These are phyloP conservation scores for Paramecium pentaurelia DNA, from an alignment of 73 alveolate species.

Conservation along the genomic window DNA sequence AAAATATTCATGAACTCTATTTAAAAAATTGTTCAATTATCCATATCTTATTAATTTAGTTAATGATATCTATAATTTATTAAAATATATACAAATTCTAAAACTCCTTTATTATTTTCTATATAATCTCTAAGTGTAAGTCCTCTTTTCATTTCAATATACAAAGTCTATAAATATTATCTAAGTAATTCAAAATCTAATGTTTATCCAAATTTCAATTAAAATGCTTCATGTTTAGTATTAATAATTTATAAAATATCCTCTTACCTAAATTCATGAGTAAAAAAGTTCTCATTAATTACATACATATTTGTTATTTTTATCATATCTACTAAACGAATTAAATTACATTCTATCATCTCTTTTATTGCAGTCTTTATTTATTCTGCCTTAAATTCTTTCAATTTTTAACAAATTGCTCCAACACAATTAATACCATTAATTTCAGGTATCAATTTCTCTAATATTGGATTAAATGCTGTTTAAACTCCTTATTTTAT, in stretches of 20 bases:
- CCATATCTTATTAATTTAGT: slow-evolving; percentile 31
- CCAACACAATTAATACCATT: slow-evolving; percentile 42
- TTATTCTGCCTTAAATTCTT: background rate
- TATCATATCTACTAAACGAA: slow-evolving; percentile 12
- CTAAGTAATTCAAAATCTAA: background rate
- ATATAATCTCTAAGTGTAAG: background rate
- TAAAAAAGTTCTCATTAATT: background rate
- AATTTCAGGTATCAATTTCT: slow-evolving; percentile 19
- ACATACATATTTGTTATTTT: background rate
- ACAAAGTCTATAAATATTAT: background rate
- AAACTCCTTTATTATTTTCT: background rate
- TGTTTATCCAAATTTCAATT: background rate
- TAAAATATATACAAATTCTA: background rate
- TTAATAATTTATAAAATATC: background rate
- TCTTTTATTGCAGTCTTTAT: background rate
- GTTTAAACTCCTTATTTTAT: background rate
- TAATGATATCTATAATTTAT: background rate
- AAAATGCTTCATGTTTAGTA: background rate
- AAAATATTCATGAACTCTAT: slow-evolving; percentile 9
- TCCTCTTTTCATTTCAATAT: slow-evolving; percentile 26
- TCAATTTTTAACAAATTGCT: background rate
- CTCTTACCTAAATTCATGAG: background rate
- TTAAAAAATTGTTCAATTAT: background rate
- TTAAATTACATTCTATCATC: background rate
- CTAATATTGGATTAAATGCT: background rate